A percentile compares a stretch with the other conserved stretches of the same genome.
These are phyloP conservation scores for Solanum corneliomulleri DNA, from an alignment of 257 asterid species.

Conservation along the genomic window DNA sequence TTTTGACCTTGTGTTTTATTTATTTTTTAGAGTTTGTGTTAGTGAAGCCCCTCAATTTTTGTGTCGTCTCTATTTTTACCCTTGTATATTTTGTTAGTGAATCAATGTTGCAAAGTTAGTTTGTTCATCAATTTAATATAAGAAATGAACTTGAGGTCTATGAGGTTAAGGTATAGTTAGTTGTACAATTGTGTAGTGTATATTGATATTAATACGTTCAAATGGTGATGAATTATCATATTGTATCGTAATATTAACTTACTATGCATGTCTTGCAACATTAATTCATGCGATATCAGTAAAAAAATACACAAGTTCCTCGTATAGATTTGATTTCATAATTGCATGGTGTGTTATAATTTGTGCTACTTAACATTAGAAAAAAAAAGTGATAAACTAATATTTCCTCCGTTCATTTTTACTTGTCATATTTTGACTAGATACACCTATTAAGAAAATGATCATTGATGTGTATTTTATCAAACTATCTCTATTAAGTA, in stretches of 20 bases:
- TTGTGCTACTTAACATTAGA: background rate
- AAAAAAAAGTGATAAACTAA: too few species aligned
- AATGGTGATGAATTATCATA: too few species aligned
- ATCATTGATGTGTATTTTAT: too few species aligned
- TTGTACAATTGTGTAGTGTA: background rate
- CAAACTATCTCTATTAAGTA: too few species aligned
- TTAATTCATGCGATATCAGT: too few species aligned
- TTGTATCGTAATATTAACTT: too few species aligned
- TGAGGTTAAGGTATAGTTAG: background rate
- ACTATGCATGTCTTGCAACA: too few species aligned
- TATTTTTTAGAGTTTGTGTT: background rate
- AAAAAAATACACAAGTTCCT: too few species aligned
- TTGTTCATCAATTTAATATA: background rate
- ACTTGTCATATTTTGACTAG: too few species aligned
- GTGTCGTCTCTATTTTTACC: background rate
- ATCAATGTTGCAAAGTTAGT: background rate
- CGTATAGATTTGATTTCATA: too few species aligned
- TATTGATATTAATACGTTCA: background rate
- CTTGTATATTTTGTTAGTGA: background rate
- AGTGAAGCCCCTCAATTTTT: background rate
- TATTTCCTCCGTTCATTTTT: too few species aligned
- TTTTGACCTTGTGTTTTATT: background rate
- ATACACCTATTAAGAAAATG: rapidly evolving
- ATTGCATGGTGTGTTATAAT: background rate
- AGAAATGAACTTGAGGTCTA: background rate